Conservation (phyloP, 2,329 filamentous ascomycete species). For the Diaporthe capsici region DNA sequence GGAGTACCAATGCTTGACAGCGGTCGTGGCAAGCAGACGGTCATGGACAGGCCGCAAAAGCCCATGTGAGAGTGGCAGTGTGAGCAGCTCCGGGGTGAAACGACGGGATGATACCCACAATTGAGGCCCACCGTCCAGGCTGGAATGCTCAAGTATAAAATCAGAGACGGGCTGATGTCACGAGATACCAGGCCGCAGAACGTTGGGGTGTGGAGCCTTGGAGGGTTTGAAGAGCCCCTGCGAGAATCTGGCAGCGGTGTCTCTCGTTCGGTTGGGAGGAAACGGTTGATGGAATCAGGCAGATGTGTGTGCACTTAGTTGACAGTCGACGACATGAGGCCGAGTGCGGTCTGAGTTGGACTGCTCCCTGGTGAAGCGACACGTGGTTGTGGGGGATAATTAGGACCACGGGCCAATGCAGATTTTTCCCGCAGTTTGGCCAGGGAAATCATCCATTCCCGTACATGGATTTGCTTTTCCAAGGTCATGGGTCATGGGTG, state of each 20-base stretch:
- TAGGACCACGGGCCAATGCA: neutral
- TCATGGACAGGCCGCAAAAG: neutral
- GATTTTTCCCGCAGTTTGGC: neutral
- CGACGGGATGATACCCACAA: neutral
- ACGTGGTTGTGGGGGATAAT: neutral
- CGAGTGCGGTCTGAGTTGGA: neutral
- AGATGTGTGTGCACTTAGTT: too few species aligned
- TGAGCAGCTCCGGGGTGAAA: neutral
- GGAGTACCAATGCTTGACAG: neutral
- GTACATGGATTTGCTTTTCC: neutral
- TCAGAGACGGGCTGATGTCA: constrained; percentile 3
- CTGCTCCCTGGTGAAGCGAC: neutral
- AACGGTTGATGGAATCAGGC: neutral
- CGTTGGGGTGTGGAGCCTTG: neutral
- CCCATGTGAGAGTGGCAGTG: constrained; percentile 21
- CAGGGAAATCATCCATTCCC: neutral
- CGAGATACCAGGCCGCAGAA: neutral
- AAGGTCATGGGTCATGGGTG: neutral
- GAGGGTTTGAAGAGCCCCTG: neutral
- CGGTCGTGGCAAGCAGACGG: neutral
- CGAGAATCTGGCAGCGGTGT: neutral
- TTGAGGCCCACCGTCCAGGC: constrained; percentile 32
- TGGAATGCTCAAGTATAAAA: constrained; percentile 28
- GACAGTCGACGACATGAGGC: neutral
- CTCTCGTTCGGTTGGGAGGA: too few species aligned